Conservation (phyloP, 139 green algal species). For the Closterium sp. region DNA sequence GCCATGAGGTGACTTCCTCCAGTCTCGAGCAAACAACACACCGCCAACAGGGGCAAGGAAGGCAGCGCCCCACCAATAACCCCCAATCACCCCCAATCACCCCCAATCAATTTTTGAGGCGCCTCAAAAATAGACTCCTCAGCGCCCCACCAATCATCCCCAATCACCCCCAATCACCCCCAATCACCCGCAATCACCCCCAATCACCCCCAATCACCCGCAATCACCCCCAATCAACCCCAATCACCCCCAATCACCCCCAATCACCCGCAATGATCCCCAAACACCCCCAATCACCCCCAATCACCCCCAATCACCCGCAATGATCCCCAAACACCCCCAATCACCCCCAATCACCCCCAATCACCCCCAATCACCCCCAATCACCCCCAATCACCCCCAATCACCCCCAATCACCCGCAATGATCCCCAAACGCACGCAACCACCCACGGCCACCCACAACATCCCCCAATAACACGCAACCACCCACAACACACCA, state of each 20-base stretch:
- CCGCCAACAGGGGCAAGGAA: conserved; percentile 79
- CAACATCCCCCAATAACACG: no score
- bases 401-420: background rate
- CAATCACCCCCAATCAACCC: no score
- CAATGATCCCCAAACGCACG: no score
- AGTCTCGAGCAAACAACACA: conserved; percentile 84
- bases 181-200: no score
- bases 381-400: no score
- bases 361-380: background rate
- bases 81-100: conserved; percentile 63
- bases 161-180: conserved; percentile 66
- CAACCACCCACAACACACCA: background rate
- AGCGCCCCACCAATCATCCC: conserved; percentile 39
- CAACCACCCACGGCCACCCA: no score
- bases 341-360: no score
- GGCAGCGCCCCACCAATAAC: conserved; percentile 73
- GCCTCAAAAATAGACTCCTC: conserved; percentile 53
- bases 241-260: no score
- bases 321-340: no score
- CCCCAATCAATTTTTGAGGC: conserved; percentile 28
- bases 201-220: background rate
- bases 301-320: background rate
- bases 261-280: background rate
- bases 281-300: no score
- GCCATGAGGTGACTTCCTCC: conserved; percentile 71